Base-by-base conservation (phyloP, 805 yeast species). In the Spathaspora boniae region DNA sequence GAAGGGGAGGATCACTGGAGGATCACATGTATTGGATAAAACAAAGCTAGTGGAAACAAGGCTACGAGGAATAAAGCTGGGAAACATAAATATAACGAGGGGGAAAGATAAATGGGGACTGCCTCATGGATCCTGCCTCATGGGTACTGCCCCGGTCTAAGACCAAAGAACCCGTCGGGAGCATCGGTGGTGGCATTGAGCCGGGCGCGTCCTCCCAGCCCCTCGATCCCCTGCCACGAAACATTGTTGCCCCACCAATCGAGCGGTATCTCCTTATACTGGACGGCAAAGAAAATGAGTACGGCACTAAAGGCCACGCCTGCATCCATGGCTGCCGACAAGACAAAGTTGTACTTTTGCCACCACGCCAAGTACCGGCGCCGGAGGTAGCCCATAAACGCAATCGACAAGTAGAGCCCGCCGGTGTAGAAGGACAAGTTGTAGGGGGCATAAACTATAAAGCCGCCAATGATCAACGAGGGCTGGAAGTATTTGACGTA, bases 261-360 rank as follows among this genome's bases (percentile, higher is more conserved):
- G 20, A 78, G 36, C 3, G 47, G 37, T 20, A 55, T 62, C 3
- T 60, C 58, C 28, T 73, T 62, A 47, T 67, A 75, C 28, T 67
- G 65, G 8, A 71, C 64, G 5, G 71, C 57, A 45, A 74, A 76
- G 59, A 79, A 79, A 27, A 77, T 67, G 40, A 79, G 62, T 36
- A 80, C 60, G 7, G 78, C 69, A 34, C 74, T 54, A 41, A 77
- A 65, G 1, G 82, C 82, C 18, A 75, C 68, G 17, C 82, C 83
- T 2, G 80, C 72, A n/a, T 60, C 49, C 25, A 78, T 54, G 4
- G 71, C 79, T 20, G 76, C 64, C n/a, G 73, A 55, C 33, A 79
- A 52, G 26, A 78, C 62, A 51, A 76, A 79, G 50, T 78, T 79
- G 56, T 81, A 80, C 54, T 78, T 80, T 22, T 77, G 74, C 86